Base-by-base conservation (phyloP, 495 filamentous ascomycete species). In the Penicillium mononematosum region DNA sequence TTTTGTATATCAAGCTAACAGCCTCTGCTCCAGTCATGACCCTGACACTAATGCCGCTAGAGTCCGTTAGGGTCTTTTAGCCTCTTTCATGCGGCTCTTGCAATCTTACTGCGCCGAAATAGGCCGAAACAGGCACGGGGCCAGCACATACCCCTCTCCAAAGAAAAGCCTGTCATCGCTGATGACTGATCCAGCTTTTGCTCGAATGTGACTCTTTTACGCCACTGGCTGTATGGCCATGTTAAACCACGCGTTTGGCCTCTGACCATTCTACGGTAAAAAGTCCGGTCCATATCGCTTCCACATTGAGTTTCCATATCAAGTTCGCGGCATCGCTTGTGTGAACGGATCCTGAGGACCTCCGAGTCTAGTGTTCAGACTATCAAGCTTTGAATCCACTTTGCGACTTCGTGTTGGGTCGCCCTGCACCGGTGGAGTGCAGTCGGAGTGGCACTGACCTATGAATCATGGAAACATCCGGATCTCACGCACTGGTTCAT, bases 81-180 rank as follows among this genome's bases (percentile, higher is more conserved):
- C 55, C 51, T 55, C 58, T 51, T 55, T 50, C 24, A 64, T 64
- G 62, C 58, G 62, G 62, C 62, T 64, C 62, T 64, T 58, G 45
- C 25, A 50, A 51, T 50, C 39, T 45, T 46, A 55, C 53, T 34
- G 36, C 16, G 10, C 52, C 31, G 16, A 47, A 42, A 58, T 51
- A 59, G 43, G 11, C 43, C 31, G 16, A 22, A 46, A 58, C 44
- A 59, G 47, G 41, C 50, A 53, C 48, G 27, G 50, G 44, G 39
- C 34, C 38, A 5, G 1, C 31, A 48, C 29, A 29, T n/a, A 32
- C 34, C 38, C 39, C 41, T 48, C 19, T 4, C 17, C 20, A 29
- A 19, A 34, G n/a, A 24, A 20, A 20, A 43, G 22, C 45, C 43
- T 34, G 17, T 16, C 14, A 47, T 38, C 44, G 24, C 32, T 47